A percentile compares a stretch with the other conserved stretches of the same genome.
Evolutionary conservation across 2,329 filamentous ascomycete species (phyloP).

Genomic region (Colletotrichum paranaense): DNA sequence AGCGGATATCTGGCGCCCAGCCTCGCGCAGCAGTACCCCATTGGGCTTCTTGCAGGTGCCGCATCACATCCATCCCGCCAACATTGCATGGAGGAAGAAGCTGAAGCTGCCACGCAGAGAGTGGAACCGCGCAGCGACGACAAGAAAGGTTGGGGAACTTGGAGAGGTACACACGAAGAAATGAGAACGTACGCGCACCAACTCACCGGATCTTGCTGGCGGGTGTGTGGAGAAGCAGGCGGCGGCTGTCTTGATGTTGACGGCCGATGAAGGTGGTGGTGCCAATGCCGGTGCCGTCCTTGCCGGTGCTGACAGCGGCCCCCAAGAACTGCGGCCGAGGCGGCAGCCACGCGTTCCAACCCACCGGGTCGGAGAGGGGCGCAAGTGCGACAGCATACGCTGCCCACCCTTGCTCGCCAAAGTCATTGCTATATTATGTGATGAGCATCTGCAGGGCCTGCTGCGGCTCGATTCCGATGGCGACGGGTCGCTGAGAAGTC

Average conservation of each 20-base stretch:
- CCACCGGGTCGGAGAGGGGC: conserved; percentile 29
- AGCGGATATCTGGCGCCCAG: conserved; percentile 9
- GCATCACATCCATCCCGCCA: background rate
- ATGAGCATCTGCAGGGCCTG: conserved; percentile 35
- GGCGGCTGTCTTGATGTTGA: background rate
- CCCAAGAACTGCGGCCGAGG: conserved; percentile 2
- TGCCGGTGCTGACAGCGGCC: conserved; percentile 19
- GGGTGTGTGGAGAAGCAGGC: conserved; percentile 33
- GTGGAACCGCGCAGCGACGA: background rate
- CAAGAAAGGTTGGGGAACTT: background rate
- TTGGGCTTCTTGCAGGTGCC: background rate
- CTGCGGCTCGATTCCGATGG: conserved; percentile 22
- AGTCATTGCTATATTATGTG: conserved; percentile 13
- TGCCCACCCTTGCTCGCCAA: conserved; percentile 34
- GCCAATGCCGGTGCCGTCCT: conserved; percentile 19
- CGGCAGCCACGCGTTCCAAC: conserved; percentile 30
- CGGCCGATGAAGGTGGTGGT: background rate
- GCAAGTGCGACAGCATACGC: conserved; percentile 15
- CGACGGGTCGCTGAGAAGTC: background rate
- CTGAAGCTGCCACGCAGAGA: too few species aligned
- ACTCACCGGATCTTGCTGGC: conserved; percentile 30
- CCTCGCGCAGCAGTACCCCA: background rate
- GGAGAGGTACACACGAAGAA: background rate
- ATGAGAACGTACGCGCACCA: conserved; percentile 18
- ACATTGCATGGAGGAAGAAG: background rate